Base-by-base conservation (phyloP, 208 protist species). In the Trypanosoma caninum region DNA sequence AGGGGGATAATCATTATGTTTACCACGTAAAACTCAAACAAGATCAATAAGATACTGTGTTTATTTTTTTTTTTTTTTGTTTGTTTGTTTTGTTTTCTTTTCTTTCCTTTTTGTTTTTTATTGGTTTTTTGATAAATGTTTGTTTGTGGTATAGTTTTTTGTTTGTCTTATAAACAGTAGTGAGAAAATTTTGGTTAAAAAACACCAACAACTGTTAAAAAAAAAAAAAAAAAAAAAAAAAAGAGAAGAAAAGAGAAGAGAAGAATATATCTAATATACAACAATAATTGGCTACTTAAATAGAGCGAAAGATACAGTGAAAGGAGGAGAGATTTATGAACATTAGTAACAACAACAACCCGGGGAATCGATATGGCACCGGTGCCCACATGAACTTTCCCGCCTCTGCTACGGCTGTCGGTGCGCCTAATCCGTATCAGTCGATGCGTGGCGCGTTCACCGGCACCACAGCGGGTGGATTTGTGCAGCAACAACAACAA, bases 361-460 rank as follows among this genome's bases (percentile, higher is more conserved):
- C 22, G 18, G 55, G 35, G 11, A 46, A 46, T 20, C 53, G 56
- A 3, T 70, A 70, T 33, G 53, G 22, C 20, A 27, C 31, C 10
- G 64, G 64, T 8, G 37, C 63, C n/a, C 64, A 50, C 7, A 55
- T 70, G 37, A 18, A 23, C 3, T 70, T 59, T 40, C 30, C 64
- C 31, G 47, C 42, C 11, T 16, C 25, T 4, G 35, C 42, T 10
- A 22, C 14, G 14, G 40, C 14, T 20, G 40, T n/a, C 3, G 63
- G 41, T 10, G 63, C 64, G 0, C 64, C 64, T 2, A 70, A 70
- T 42, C 64, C 64, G 11, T 70, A 70, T 44, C 64, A 70, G 30
- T 31, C 53, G 0, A 55, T 59, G 45, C 62, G 62, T 13, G 53
- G 44, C 6, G 31, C 25, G 11, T 55, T 56, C 45, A 42, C 37